Percentiles rank a stretch among this genome's conserved stretches.
These are phyloP conservation scores for Pachysolen tannophilus DNA, from an alignment of 805 yeast species.

Conservation along the genomic window DNA sequence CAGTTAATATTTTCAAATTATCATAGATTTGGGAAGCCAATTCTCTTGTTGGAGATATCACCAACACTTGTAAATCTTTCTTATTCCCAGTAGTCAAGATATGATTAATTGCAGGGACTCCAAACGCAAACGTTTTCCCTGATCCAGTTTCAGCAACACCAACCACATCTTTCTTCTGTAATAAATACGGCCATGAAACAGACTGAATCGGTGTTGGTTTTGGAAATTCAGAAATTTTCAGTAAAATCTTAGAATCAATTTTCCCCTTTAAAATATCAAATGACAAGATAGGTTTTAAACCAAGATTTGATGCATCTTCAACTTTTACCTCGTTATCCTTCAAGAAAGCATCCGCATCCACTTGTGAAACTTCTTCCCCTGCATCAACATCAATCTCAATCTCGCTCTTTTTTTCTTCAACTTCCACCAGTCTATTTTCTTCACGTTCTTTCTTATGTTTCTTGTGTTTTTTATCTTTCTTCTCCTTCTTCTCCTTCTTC, in stretches of 20 bases:
- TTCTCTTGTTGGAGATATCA: slow-evolving; percentile 96
- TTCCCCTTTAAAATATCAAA: slow-evolving; percentile 48
- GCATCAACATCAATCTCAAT: slow-evolving; percentile 15
- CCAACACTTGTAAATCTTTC: slow-evolving; percentile 63
- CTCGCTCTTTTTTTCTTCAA: slow-evolving; percentile 16
- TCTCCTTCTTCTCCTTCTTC: slow-evolving; percentile 20
- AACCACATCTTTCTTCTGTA: slow-evolving; percentile 74
- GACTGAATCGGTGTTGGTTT: slow-evolving; percentile 96
- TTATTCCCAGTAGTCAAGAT: slow-evolving; percentile 35
- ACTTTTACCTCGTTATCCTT: slow-evolving; percentile 69
- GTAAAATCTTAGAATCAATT: slow-evolving; percentile 46
- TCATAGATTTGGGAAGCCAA: slow-evolving; percentile 91
- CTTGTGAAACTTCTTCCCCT: slow-evolving; percentile 34
- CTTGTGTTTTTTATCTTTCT: slow-evolving; percentile 26
- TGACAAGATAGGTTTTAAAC: slow-evolving; percentile 59
- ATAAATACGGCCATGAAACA: slow-evolving; percentile 86
- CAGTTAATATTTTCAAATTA: slow-evolving; percentile 61
- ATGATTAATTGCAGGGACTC: slow-evolving; percentile 90
- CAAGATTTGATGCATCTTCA: slow-evolving; percentile 52
- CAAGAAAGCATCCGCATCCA: slow-evolving; percentile 56
- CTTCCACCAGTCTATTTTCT: slow-evolving; percentile 27
- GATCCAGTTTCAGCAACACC: slow-evolving; percentile 99
- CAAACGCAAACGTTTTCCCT: slow-evolving; percentile 95
- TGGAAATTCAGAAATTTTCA: slow-evolving; percentile 64
- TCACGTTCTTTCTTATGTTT: slow-evolving; percentile 32